These are phyloP conservation scores for Gentiana macrophylla DNA, from an alignment of 257 asterid genomes.

Conservation along the genomic window DNA sequence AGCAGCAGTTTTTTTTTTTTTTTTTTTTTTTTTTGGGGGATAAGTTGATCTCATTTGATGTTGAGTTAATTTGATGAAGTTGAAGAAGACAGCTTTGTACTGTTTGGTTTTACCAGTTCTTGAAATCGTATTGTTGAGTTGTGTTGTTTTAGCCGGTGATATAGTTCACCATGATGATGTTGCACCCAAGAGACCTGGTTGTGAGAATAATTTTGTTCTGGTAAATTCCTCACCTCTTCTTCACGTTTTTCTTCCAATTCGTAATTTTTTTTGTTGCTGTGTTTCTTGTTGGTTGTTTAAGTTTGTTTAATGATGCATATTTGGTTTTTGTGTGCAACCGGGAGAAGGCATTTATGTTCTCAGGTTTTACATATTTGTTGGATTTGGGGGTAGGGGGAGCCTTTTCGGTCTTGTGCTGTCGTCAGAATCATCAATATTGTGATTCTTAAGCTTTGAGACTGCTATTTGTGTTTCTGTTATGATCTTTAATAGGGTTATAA, in stretches of 20 bases:
- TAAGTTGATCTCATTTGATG: neutral
- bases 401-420: neutral
- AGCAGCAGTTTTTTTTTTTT: constrained; percentile 4
- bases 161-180: constrained; percentile 78
- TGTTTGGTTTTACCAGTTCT: constrained; percentile 26
- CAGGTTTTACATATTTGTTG: too few species aligned
- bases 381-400: too few species aligned
- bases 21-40: neutral
- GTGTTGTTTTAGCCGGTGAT: constrained; percentile 65
- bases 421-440: neutral
- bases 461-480: neutral
- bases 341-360: too few species aligned
- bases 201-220: constrained; percentile 79
- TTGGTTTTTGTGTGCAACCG: too few species aligned
- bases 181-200: constrained; percentile 79
- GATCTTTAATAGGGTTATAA: too few species aligned
- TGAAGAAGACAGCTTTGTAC: constrained; percentile 29
- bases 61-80: constrained; percentile 29
- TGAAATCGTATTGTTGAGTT: constrained; percentile 19
- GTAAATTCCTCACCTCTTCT: constrained; percentile 26
- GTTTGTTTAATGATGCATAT: neutral
- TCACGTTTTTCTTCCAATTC: constrained; percentile 6
- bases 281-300: neutral
- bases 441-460: neutral
- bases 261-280: neutral